Conservation (phyloP, 2,329 filamentous ascomycete species). For the Gaeumannomyces tritici region DNA sequence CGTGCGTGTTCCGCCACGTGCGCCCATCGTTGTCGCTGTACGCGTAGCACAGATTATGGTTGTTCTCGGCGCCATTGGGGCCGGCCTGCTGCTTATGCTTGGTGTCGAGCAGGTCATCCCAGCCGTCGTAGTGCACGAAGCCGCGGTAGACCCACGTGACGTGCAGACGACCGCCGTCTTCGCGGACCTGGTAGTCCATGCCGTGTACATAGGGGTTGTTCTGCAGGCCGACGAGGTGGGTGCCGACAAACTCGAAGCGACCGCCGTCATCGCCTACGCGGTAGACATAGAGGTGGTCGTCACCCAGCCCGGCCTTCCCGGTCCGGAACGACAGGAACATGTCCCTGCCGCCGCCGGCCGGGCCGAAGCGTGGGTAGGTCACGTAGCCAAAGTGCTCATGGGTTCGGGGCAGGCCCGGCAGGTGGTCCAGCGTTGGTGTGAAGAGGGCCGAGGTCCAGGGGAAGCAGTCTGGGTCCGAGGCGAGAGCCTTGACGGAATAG, state of each 20-base stretch:
- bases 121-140: slow-evolving; percentile 33
- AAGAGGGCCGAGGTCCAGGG: slow-evolving; percentile 25
- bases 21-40: slow-evolving; percentile 32
- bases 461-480: slow-evolving; percentile 19
- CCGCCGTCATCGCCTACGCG: slow-evolving; percentile 12
- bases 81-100: slow-evolving; percentile 31
- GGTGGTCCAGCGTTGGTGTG: slow-evolving; percentile 21
- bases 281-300: slow-evolving; percentile 38
- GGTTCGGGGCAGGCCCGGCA: slow-evolving; percentile 21
- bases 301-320: slow-evolving; percentile 37
- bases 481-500: slow-evolving; percentile 21
- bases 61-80: slow-evolving; percentile 34
- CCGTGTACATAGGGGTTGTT: slow-evolving; percentile 45
- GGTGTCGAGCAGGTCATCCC: slow-evolving; percentile 27
- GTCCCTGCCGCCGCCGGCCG: slow-evolving; percentile 19
- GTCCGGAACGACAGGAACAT: slow-evolving; percentile 40
- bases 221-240: slow-evolving; percentile 30
- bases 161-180: slow-evolving; percentile 21
- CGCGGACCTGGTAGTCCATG: slow-evolving; percentile 20
- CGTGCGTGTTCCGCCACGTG: slow-evolving; percentile 30
- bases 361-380: slow-evolving; percentile 39
- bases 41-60: slow-evolving; percentile 39
- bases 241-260: slow-evolving; percentile 27
- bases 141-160: slow-evolving; percentile 40
- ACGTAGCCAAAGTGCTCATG: slow-evolving; percentile 25